These are phyloP conservation scores for Yamadazyma scolyti DNA, from an alignment of 805 yeast species.

Conservation along the genomic window DNA sequence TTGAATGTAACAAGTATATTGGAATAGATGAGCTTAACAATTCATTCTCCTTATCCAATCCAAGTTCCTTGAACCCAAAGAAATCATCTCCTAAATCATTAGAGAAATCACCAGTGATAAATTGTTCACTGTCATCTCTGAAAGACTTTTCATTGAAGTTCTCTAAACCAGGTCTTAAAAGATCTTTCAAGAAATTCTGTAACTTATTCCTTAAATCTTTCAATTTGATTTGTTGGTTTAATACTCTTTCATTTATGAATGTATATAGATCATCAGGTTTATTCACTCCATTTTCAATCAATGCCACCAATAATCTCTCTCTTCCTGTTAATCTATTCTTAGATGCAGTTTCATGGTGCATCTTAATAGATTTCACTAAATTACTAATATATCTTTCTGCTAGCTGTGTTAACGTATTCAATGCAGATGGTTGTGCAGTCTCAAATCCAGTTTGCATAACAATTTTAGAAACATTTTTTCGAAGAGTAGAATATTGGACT, in stretches of 20 bases:
- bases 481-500: constrained; percentile 62
- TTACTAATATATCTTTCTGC: constrained; percentile 79
- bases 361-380: constrained; percentile 64
- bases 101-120: constrained; percentile 91
- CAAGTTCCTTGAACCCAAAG: constrained; percentile 94
- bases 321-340: constrained; percentile 33
- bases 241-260: constrained; percentile 68
- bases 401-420: constrained; percentile 74
- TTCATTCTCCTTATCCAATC: constrained; percentile 88
- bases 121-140: constrained; percentile 89
- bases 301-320: constrained; percentile 56
- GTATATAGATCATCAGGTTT: constrained; percentile 73
- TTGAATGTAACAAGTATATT: constrained; percentile 77
- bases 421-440: constrained; percentile 70
- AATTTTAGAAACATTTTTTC: constrained; percentile 68
- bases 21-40: constrained; percentile 84
- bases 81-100: constrained; percentile 94
- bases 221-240: constrained; percentile 66
- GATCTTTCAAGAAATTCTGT: constrained; percentile 68
- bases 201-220: constrained; percentile 65
- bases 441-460: constrained; percentile 94
- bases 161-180: constrained; percentile 76
- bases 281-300: constrained; percentile 82
- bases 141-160: constrained; percentile 76
- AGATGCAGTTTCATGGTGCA: constrained; percentile 65